Base-by-base conservation (phyloP, 768 basidiomycete species). In the Suillus luteus region DNA sequence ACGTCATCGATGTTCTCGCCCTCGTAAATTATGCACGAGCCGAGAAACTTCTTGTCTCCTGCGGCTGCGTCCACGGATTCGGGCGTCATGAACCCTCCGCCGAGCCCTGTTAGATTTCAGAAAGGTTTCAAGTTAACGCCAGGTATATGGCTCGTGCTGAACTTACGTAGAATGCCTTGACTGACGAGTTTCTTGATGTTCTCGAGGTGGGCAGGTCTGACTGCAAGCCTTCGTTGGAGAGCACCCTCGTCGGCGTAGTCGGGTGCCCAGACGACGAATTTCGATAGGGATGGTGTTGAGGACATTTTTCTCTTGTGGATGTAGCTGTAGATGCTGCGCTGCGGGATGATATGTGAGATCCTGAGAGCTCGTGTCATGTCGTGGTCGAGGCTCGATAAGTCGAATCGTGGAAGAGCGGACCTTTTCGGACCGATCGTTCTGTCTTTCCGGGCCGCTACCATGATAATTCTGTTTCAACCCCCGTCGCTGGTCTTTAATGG, bases 241-340 rank as follows among this genome's bases (percentile, higher is more conserved):
- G 83, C 83, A 10, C 82, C 87, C 51, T 80, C 78, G 35, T 87
- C 85, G 10, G 83, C 80, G 64, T 81, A 82, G 71, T 92, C 89
- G 2, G 89, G 89, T 1, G 88, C 88, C 67, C 85, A 90, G 43
- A 90, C 82, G 40, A 88, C 70, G 66, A 86, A 87, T 52, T 71
- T 75, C 62, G 60, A 37, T 48, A 66, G 55, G 8, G 46, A n/a
- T 62, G 66, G 59, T 12, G 55, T 58, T 3, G 66, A 63, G 35
- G 73, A 49, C 71, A 74, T 74, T 59, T 17, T 41, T 52, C 40
- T 17, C 38, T 40, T 38, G 22, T 24, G 38, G 22, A 24, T 41
- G 40, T 40, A 38, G 22, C 14, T 55, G 55, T 40, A 58, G 57
- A 41, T 58, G 19, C 11, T 58, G 27, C 17, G 57, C 8, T 54